Evolutionary conservation across 176 grass and related monocot species (phyloP).

Genomic region (Secale cereale): DNA sequence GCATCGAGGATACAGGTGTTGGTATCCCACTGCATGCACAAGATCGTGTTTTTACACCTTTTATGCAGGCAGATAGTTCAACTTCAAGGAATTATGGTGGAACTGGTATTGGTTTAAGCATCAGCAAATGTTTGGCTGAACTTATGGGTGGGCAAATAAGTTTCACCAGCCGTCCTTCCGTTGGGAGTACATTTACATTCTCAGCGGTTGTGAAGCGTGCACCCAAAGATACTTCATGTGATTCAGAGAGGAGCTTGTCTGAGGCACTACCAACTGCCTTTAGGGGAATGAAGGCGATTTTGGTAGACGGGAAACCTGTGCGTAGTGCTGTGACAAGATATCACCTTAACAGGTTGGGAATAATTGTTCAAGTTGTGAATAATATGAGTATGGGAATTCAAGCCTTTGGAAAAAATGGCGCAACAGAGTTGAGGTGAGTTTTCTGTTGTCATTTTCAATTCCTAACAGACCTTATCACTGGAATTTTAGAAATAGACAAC

Average conservation of each 20-base stretch:
- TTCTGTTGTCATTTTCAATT: constrained; percentile 24
- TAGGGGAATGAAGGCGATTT: constrained; percentile 67
- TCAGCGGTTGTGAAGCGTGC: constrained; percentile 51
- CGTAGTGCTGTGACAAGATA: constrained; percentile 79
- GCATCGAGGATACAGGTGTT: constrained; percentile 88
- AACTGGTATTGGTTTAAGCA: constrained; percentile 96
- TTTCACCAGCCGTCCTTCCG: constrained; percentile 63
- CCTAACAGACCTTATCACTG: neutral
- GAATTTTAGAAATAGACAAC: neutral
- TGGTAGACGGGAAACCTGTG: constrained; percentile 71
- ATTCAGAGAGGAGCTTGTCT: constrained; percentile 45
- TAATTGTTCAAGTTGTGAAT: constrained; percentile 59
- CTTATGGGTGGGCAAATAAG: constrained; percentile 87
- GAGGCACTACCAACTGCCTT: constrained; percentile 66
- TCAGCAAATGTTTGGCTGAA: constrained; percentile 93
- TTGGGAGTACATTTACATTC: constrained; percentile 96
- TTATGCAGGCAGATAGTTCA: constrained; percentile 98
- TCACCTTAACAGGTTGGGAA: constrained; percentile 85
- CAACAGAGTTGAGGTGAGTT: constrained; percentile 44
- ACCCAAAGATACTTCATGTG: constrained; percentile 35
- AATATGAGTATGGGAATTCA: constrained; percentile 49
- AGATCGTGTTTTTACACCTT: constrained; percentile 86
- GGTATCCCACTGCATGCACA: constrained; percentile 86
- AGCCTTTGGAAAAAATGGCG: constrained; percentile 56
- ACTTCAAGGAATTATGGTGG: constrained; percentile 95